Evolutionary conservation across 257 asterid species (phyloP).

Genomic region (Solanum pimpinellifolium): DNA sequence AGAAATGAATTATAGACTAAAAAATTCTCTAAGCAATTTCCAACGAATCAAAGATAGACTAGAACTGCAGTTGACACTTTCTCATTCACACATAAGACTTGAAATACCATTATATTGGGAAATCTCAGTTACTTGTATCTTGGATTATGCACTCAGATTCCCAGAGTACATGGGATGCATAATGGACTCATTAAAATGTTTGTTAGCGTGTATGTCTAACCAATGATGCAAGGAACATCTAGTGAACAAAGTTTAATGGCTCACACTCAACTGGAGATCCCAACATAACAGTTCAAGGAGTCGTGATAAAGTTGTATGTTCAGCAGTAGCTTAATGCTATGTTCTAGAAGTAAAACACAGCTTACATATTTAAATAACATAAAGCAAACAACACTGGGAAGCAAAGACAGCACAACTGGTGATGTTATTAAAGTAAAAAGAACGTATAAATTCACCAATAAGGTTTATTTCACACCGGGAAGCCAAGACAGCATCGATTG

Average conservation of each 20-base stretch:
- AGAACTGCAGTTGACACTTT: background rate
- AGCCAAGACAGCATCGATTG: background rate
- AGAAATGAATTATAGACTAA: background rate
- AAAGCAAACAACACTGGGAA: background rate
- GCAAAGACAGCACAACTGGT: background rate
- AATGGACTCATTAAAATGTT: background rate
- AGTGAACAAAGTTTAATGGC: background rate
- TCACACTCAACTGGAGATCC: background rate
- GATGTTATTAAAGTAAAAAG: background rate
- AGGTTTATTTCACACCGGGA: background rate
- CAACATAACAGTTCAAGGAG: background rate
- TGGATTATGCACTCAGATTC: background rate
- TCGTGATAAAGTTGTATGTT: background rate
- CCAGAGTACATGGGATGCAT: background rate
- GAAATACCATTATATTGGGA: background rate
- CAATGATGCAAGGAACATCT: background rate
- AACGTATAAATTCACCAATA: background rate
- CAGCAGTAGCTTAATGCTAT: background rate
- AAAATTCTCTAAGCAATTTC: background rate
- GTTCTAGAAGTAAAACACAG: background rate
- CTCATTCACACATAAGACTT: background rate
- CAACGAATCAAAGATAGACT: background rate
- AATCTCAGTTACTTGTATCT: background rate
- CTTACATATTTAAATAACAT: background rate
- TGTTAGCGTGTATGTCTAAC: background rate